Conservation (phyloP, 2,329 filamentous ascomycete species). For the Aspergillus sp. region DNA sequence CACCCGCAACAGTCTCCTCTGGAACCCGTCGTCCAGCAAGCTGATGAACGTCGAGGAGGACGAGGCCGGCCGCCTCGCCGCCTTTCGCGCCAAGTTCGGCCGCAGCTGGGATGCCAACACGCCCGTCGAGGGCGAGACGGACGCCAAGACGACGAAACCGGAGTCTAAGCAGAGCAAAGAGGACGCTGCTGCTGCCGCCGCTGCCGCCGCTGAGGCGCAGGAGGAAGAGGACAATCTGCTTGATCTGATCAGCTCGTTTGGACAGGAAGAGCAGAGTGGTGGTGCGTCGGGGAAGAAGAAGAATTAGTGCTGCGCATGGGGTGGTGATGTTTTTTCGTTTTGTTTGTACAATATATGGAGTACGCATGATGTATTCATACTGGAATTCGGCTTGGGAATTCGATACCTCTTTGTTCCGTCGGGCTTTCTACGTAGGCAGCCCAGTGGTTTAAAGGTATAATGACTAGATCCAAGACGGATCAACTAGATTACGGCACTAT, state of each 20-base stretch:
- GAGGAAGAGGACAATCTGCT: conserved; percentile 55
- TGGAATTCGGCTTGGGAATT: neutral
- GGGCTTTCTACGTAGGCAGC: neutral
- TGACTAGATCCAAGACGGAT: too few relatives aligned
- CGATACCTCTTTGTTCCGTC: neutral
- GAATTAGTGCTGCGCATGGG: conserved; percentile 16
- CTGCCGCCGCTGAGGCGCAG: conserved; percentile 41
- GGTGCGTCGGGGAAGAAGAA: conserved; percentile 35
- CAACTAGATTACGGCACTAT: neutral
- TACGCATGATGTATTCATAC: neutral
- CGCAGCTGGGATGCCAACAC: conserved; percentile 70
- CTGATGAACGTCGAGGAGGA: conserved; percentile 89
- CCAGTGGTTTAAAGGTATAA: neutral
- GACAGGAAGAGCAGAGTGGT: conserved; percentile 38
- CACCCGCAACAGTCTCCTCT: conserved; percentile 81
- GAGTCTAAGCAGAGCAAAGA: conserved; percentile 21
- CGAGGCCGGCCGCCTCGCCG: conserved; percentile 84
- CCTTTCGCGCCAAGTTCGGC: conserved; percentile 83
- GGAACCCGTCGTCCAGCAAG: conserved; percentile 82
- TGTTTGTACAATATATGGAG: neutral
- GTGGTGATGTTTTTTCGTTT: neutral
- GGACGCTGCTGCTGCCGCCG: conserved; percentile 29
- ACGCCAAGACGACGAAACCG: conserved; percentile 7
- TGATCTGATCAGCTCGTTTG: conserved; percentile 56
- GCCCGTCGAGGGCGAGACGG: conserved; percentile 30